A percentile compares a stretch with the other conserved stretches of the same genome.
Evolutionary conservation across 73 alveolate species (phyloP).

Genomic region (Paramecium bursaria): DNA sequence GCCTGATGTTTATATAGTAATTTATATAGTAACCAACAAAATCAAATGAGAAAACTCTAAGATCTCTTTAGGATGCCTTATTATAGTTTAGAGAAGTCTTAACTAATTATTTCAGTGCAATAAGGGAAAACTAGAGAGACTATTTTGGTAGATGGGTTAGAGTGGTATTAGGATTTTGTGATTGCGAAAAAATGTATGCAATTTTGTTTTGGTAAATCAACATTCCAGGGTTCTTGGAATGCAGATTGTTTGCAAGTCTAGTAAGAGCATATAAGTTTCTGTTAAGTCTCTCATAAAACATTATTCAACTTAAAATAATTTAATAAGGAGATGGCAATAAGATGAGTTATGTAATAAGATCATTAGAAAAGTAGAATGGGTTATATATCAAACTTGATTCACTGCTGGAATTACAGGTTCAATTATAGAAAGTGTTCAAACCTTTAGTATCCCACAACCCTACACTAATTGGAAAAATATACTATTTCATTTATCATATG

Average conservation of each 20-base stretch:
- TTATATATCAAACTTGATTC: not conserved
- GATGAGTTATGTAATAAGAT: too few relatives aligned
- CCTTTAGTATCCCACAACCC: constrained; percentile 22
- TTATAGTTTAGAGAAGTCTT: not conserved
- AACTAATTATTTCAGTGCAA: not conserved
- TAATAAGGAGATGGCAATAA: not conserved
- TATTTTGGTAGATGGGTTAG: constrained; percentile 40
- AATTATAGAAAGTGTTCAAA: constrained; percentile 21
- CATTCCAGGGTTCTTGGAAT: constrained; percentile 22
- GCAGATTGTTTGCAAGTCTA: constrained; percentile 13
- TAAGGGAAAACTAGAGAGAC: not conserved
- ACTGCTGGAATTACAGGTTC: not conserved
- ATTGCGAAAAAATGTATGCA: constrained; percentile 22
- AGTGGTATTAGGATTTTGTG: not conserved
- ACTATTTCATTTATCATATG: constrained; percentile 54
- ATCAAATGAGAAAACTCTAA: constrained; percentile 8
- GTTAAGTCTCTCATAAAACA: constrained; percentile 21
- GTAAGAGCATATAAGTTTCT: constrained; percentile 12
- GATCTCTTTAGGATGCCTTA: not conserved
- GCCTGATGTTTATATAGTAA: too few relatives aligned
- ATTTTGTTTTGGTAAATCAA: constrained; percentile 24
- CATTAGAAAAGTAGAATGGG: too few relatives aligned
- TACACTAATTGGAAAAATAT: constrained; percentile 9
- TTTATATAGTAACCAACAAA: too few relatives aligned
- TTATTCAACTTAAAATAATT: not conserved